These are phyloP conservation scores for Podila clonocystis DNA, from an alignment of 192 early-diverging fungal species.

Conservation along the genomic window DNA sequence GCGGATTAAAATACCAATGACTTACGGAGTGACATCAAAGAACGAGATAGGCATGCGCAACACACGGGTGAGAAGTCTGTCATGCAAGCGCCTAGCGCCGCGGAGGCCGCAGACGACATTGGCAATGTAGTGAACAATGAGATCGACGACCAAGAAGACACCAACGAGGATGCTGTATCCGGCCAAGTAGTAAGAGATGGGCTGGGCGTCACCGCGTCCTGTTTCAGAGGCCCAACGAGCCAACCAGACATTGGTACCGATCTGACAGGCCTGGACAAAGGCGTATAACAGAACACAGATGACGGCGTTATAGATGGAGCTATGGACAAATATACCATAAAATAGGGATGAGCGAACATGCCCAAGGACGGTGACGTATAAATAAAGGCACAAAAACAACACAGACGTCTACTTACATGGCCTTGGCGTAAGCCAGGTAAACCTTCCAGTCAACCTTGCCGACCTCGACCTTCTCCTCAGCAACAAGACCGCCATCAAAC, in stretches of 20 bases:
- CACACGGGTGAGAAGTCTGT: conserved; percentile 34
- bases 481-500: conserved; percentile 64
- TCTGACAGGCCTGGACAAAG: conserved; percentile 14
- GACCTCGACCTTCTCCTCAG: conserved; percentile 80
- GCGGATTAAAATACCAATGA: conserved; percentile 1
- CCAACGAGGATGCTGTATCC: conserved; percentile 20
- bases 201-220: conserved; percentile 14
- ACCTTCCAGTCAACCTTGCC: conserved; percentile 82
- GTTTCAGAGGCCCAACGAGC: conserved; percentile 27
- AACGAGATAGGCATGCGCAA: conserved; percentile 71
- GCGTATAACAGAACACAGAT: conserved; percentile 18
- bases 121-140: conserved; percentile 17
- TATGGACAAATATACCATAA: conserved; percentile 19
- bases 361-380: not conserved
- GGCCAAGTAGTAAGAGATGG: conserved; percentile 19
- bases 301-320: conserved; percentile 14
- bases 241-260: conserved; percentile 39
- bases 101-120: conserved; percentile 41
- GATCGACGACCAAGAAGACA: conserved; percentile 18
- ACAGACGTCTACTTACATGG: conserved; percentile 39
- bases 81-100: conserved; percentile 48
- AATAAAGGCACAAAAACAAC: not conserved
- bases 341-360: conserved; percentile 47
- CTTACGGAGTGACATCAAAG: conserved; percentile 79
- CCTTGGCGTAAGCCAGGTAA: conserved; percentile 78